phyloP scores from a whole-genome alignment of 2,329 filamentous ascomycete genomes.

The Clathrospora elynae region DNA sequence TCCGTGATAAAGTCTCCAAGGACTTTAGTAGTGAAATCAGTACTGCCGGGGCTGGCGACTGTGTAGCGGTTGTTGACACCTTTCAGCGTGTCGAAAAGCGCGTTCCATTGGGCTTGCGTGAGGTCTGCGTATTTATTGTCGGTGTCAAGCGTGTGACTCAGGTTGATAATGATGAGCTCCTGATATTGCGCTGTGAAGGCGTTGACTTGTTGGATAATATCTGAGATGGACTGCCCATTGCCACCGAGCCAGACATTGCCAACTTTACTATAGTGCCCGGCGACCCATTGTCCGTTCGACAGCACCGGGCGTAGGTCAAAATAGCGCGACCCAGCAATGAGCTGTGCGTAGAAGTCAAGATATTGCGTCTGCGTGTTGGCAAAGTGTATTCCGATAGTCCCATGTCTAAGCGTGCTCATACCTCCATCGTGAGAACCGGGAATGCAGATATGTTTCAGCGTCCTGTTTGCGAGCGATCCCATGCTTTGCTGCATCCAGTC shows the following conservation, averaged over 20 bases:
- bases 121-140: slow-evolving; percentile 49
- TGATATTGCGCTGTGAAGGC: slow-evolving; percentile 52
- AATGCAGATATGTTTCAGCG: slow-evolving; percentile 54
- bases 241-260: slow-evolving; percentile 51
- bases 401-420: slow-evolving; percentile 52
- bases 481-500: slow-evolving; percentile 52
- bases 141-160: slow-evolving; percentile 55
- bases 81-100: slow-evolving; percentile 52
- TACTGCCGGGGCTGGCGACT: slow-evolving; percentile 26
- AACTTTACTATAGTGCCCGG: slow-evolving; percentile 50
- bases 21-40: slow-evolving; percentile 39
- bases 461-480: slow-evolving; percentile 47
- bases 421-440: slow-evolving; percentile 58
- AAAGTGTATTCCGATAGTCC: slow-evolving; percentile 48
- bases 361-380: slow-evolving; percentile 55
- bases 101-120: slow-evolving; percentile 48
- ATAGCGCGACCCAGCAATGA: slow-evolving; percentile 54
- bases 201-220: slow-evolving; percentile 54
- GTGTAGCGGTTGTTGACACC: slow-evolving; percentile 50
- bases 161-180: slow-evolving; percentile 55
- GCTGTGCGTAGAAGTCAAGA: slow-evolving; percentile 53
- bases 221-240: slow-evolving; percentile 53
- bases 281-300: slow-evolving; percentile 49
- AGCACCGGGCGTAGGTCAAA: slow-evolving; percentile 57
- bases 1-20: slow-evolving; percentile 48